phyloP scores from a whole-genome alignment of 768 basidiomycete species.

The Plicaturopsis crispa region DNA sequence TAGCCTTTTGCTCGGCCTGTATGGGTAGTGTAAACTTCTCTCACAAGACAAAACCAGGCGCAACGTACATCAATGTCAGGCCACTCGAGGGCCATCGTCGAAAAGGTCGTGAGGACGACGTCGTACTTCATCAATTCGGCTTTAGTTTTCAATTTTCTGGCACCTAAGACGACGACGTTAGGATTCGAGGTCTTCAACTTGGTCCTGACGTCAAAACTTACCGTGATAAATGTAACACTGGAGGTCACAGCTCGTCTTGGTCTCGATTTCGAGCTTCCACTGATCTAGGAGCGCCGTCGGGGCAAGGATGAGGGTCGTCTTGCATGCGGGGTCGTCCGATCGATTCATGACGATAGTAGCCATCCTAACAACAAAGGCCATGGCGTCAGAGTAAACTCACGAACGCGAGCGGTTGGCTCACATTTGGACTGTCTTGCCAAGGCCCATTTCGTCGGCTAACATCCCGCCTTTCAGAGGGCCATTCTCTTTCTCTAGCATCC shows the following conservation, averaged over 20 bases:
- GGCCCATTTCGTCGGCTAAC: conserved; percentile 50
- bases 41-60: too few species aligned
- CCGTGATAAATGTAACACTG: conserved; percentile 60
- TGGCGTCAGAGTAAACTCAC: background rate
- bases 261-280: conserved; percentile 55
- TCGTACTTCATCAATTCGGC: conserved; percentile 50
- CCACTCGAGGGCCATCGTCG: conserved; percentile 57
- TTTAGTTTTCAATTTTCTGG: conserved; percentile 35
- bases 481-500: conserved; percentile 43
- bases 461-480: conserved; percentile 35
- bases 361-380: conserved; percentile 37
- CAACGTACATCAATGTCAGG: conserved; percentile 48
- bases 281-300: conserved; percentile 62
- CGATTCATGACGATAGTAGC: conserved; percentile 49
- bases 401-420: conserved; percentile 10
- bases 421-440: conserved; percentile 50
- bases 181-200: too few species aligned
- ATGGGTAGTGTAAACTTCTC: too few species aligned
- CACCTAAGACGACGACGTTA: conserved; percentile 24
- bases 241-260: conserved; percentile 41
- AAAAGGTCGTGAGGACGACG: conserved; percentile 47
- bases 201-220: conserved; percentile 9
- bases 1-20: conserved; percentile 30
- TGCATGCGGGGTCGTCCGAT: conserved; percentile 39
- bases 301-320: conserved; percentile 63